Base-by-base conservation (phyloP, 106 monocot genomes). In the Dendrobium catenatum region DNA sequence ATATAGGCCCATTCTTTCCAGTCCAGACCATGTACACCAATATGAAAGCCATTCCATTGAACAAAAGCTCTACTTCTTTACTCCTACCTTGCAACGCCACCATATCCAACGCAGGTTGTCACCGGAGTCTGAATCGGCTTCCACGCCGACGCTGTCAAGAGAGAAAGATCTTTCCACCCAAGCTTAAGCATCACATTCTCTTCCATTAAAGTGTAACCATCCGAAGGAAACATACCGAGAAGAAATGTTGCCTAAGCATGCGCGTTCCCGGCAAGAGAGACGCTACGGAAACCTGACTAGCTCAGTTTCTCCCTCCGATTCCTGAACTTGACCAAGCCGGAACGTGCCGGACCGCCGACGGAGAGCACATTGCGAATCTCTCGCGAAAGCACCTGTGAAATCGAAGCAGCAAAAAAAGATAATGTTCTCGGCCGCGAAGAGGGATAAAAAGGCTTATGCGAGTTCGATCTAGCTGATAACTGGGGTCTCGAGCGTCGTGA, bases 291-390 rank as follows among this genome's bases (percentile, higher is more conserved):
- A 3, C 96, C 96, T 4, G 96, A 96, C 67, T 94, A 92, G 86
- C 80, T 72, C 3, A 96, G 89, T 86, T 90, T 96, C 78, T 96
- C 96, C 7, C 96, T 84, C 96, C 96, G 94, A 79, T 84, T 96
- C 20, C 84, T 86, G 79, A 96, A 93, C 88, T 92, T 94, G 73
- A 88, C 79, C 76, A 94, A 92, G 1, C 96, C 96, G 75, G 93
- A 87, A 11, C 96, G 85, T 31, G 31, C 31, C 31, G 31, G 31
- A 31, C 1, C 31, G 31, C 94, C 96, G 5, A 96, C 96, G 5
- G 96, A 88, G 19, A 96, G 88, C 74, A 96, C 96, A 76, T 96
- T 96, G 67, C 96, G 88, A 74, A 96, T 96, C 86, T 96, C 96
- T 31, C 31, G 31, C 31, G 31, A 31, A 31, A 31, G 31, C 31